These are phyloP conservation scores for Debaryomyces fabryi DNA, from an alignment of 1,139 yeast genomes.

Conservation along the genomic window DNA sequence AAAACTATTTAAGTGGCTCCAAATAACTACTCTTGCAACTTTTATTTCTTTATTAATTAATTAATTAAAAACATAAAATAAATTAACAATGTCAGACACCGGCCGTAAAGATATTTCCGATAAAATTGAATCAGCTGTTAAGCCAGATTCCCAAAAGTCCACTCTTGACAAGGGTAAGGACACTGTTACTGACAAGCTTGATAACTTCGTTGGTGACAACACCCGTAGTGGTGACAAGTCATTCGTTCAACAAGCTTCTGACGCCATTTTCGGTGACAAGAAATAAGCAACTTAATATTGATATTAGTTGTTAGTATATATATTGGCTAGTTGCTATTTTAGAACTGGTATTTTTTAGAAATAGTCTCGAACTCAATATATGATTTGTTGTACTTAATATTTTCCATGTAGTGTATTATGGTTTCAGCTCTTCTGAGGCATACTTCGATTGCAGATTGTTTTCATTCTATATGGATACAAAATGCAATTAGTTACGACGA, in stretches of 20 bases:
- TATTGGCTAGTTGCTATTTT: neutral
- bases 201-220: constrained; percentile 39
- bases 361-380: neutral
- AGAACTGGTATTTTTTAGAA: neutral
- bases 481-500: neutral
- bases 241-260: constrained; percentile 46
- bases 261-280: constrained; percentile 36
- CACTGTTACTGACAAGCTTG: constrained; percentile 36
- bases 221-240: constrained; percentile 40
- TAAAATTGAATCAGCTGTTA: constrained; percentile 39
- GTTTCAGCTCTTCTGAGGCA: too few species aligned
- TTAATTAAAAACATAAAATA: neutral
- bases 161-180: constrained; percentile 42
- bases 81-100: constrained; percentile 40
- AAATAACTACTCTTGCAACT: neutral
- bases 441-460: too few species aligned
- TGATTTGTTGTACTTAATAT: neutral
- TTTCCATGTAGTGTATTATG: too few species aligned
- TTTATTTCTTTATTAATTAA: neutral
- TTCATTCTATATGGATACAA: neutral
- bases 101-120: constrained; percentile 50
- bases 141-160: constrained; percentile 48
- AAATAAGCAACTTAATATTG: neutral
- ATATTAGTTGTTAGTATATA: neutral
- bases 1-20: constrained; percentile 5